Evolutionary conservation across 768 basidiomycete species (phyloP).

Genomic region (Ramaria sp.): DNA sequence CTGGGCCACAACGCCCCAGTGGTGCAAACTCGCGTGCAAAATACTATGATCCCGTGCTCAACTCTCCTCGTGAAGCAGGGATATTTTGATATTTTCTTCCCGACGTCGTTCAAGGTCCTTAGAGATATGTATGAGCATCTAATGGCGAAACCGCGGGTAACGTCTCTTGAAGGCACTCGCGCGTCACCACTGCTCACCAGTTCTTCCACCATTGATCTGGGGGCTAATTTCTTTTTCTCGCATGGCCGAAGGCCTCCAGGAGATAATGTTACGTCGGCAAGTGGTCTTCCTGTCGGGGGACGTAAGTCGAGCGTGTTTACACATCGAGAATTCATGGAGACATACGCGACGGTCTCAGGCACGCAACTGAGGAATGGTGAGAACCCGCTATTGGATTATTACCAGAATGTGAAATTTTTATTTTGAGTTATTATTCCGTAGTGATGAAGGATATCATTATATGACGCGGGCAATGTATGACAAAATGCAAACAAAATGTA

Average conservation of each 20-base stretch:
- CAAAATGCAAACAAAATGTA: neutral
- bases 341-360: conserved; percentile 63
- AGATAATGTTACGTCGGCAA: conserved; percentile 64
- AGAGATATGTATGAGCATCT: conserved; percentile 86
- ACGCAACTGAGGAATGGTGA: conserved; percentile 73
- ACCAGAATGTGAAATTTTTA: conserved; percentile 88
- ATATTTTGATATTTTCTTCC: conserved; percentile 98
- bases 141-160: conserved; percentile 44
- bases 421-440: conserved; percentile 38
- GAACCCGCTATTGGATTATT: conserved; percentile 83
- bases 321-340: conserved; percentile 81
- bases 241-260: conserved; percentile 50
- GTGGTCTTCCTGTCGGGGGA: conserved; percentile 71
- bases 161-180: conserved; percentile 23
- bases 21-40: conserved; percentile 83
- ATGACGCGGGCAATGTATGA: neutral
- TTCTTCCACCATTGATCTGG: conserved; percentile 40
- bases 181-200: conserved; percentile 42
- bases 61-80: conserved; percentile 91
- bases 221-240: conserved; percentile 64
- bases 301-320: conserved; percentile 75
- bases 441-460: neutral
- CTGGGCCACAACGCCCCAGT: conserved; percentile 76
- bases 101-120: conserved; percentile 76
- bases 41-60: conserved; percentile 77